Percentiles rank a stretch among this genome's conserved stretches.
phyloP scores from a whole-genome alignment of 2,329 filamentous ascomycete species.

The Chalara sp. region DNA sequence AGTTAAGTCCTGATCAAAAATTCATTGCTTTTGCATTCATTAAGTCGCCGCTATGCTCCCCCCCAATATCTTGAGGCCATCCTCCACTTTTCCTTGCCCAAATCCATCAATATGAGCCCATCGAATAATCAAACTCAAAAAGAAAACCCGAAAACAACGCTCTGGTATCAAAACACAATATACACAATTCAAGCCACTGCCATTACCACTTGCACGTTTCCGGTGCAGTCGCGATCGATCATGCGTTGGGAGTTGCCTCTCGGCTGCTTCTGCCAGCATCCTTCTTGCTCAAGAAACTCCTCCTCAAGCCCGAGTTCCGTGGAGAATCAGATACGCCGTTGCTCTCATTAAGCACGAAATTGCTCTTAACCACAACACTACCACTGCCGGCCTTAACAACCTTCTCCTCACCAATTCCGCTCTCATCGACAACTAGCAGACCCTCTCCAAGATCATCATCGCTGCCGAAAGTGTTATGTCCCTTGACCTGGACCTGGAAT shows the following conservation, averaged over 20 bases:
- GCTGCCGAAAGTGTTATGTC: slow-evolving; percentile 76
- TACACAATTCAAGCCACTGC: too few species aligned
- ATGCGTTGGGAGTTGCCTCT: slow-evolving; percentile 33
- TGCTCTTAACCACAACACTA: slow-evolving; percentile 65
- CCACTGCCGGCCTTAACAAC: slow-evolving; percentile 67
- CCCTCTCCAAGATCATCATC: slow-evolving; percentile 81
- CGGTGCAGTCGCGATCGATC: too few species aligned
- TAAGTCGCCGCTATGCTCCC: too few species aligned
- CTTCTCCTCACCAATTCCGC: slow-evolving; percentile 61
- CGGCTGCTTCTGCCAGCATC: slow-evolving; percentile 27
- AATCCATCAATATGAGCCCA: too few species aligned
- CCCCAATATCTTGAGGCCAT: too few species aligned
- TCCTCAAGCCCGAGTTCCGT: slow-evolving; percentile 35
- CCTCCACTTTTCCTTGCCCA: too few species aligned
- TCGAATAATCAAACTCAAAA: too few species aligned
- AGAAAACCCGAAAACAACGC: too few species aligned
- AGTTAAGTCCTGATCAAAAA: too few species aligned
- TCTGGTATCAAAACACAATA: too few species aligned
- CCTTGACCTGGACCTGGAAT: slow-evolving; percentile 81
- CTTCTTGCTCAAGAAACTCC: slow-evolving; percentile 50
- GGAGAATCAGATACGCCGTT: slow-evolving; percentile 32
- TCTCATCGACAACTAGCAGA: slow-evolving; percentile 88
- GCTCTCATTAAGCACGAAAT: slow-evolving; percentile 48
- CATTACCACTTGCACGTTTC: too few species aligned
- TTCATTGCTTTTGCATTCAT: too few species aligned